Evolutionary conservation across 106 monocot species (phyloP).

Genomic region (Dioscorea alata): DNA sequence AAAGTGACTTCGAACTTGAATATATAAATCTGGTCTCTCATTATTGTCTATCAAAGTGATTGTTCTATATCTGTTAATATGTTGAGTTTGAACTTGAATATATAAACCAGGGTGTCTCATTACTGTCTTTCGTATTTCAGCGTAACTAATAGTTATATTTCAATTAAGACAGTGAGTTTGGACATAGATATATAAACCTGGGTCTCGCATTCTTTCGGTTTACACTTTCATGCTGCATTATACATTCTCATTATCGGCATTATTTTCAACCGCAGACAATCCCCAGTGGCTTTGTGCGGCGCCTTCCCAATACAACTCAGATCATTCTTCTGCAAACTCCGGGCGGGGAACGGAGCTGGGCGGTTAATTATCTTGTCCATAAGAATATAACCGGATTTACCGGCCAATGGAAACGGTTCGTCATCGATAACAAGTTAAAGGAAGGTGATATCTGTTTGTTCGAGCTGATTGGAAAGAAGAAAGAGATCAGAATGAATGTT

Average conservation of each 20-base stretch:
- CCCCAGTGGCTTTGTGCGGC: constrained; percentile 4
- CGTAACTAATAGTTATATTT: too few species aligned
- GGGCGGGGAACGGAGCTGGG: constrained; percentile 4
- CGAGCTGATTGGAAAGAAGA: constrained; percentile 1
- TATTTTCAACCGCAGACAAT: constrained; percentile 1
- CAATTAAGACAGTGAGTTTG: too few species aligned
- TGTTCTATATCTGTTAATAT: too few species aligned
- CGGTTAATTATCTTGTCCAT: not conserved
- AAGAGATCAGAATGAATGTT: constrained; percentile 8
- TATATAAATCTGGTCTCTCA: too few species aligned
- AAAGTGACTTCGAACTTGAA: too few species aligned
- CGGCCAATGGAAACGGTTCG: constrained; percentile 14
- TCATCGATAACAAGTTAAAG: constrained; percentile 16
- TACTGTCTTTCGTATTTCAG: too few species aligned
- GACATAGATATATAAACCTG: too few species aligned
- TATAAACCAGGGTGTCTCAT: too few species aligned
- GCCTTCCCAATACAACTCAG: constrained; percentile 3
- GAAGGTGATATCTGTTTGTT: constrained; percentile 26
- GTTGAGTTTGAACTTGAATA: too few species aligned
- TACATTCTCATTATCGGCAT: not conserved
- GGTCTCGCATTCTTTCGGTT: too few species aligned
- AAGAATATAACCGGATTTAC: not conserved
- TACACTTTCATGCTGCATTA: too few species aligned
- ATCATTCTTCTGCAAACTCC: constrained; percentile 10
- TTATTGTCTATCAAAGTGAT: too few species aligned